Percentiles rank a stretch among this genome's conserved stretches.
Evolutionary conservation across 2,329 filamentous ascomycete genomes (phyloP).

Genomic region (Talaromyces funiculosus): DNA sequence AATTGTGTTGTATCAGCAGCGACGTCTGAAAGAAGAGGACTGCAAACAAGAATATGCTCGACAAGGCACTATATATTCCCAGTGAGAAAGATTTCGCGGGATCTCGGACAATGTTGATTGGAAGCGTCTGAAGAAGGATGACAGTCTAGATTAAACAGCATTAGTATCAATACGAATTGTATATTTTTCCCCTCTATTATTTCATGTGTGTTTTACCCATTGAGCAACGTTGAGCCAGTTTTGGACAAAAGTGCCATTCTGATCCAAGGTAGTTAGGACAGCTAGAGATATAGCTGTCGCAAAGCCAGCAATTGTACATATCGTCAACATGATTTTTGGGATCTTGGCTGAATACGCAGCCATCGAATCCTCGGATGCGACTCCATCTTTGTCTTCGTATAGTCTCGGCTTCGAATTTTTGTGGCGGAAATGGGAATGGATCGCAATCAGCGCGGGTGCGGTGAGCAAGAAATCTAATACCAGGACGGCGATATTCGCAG

Average conservation of each 20-base stretch:
- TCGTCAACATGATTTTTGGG: conserved; percentile 51
- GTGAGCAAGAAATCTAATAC: conserved; percentile 20
- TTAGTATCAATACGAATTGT: background rate
- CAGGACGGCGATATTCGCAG: conserved; percentile 22
- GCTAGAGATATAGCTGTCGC: conserved; percentile 53
- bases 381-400: conserved; percentile 66
- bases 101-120: background rate
- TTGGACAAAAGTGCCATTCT: conserved; percentile 36
- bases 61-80: background rate
- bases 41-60: background rate
- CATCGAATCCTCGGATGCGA: conserved; percentile 59
- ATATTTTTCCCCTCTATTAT: background rate
- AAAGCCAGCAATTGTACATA: conserved; percentile 52
- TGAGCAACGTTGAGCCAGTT: conserved; percentile 56
- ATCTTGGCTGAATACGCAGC: conserved; percentile 57
- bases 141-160: background rate
- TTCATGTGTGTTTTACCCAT: conserved; percentile 58
- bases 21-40: background rate
- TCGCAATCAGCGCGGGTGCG: conserved; percentile 23
- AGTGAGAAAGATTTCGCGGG: background rate
- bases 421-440: conserved; percentile 17
- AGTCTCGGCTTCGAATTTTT: conserved; percentile 25
- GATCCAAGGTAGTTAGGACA: conserved; percentile 34
- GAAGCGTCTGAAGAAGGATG: background rate
- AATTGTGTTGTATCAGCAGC: background rate